These are phyloP conservation scores for Cylindrotheca fusiformis DNA, from an alignment of 108 stramenopile species.

Conservation along the genomic window DNA sequence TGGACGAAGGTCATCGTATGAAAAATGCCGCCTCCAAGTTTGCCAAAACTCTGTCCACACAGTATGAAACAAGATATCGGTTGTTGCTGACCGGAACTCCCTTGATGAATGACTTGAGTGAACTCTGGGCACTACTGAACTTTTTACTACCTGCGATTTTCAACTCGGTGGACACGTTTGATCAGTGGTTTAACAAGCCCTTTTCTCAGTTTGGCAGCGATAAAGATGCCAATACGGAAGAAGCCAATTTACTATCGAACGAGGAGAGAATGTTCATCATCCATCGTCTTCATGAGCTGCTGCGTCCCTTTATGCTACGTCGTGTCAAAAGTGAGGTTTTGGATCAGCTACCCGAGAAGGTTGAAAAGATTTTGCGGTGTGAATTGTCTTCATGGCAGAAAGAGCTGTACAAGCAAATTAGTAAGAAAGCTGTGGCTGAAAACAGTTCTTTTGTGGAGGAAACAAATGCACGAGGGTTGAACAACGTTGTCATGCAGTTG, in stretches of 20 bases:
- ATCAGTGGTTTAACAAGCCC: constrained; percentile 90
- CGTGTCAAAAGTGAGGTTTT: constrained; percentile 85
- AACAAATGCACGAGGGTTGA: constrained; percentile 55
- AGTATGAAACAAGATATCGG: constrained; percentile 52
- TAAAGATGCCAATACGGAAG: constrained; percentile 30
- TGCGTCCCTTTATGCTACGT: constrained; percentile 92
- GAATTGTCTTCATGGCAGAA: constrained; percentile 86
- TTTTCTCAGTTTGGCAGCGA: constrained; percentile 73
- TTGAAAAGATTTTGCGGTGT: constrained; percentile 87
- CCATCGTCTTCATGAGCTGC: constrained; percentile 86
- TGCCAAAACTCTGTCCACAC: constrained; percentile 60
- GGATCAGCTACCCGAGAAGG: constrained; percentile 88
- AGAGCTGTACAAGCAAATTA: constrained; percentile 85
- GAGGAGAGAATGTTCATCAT: constrained; percentile 93
- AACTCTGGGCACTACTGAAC: constrained; percentile 73
- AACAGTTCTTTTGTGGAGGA: constrained; percentile 20
- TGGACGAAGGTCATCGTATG: constrained; percentile 92
- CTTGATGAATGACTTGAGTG: constrained; percentile 73
- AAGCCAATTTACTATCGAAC: constrained; percentile 57
- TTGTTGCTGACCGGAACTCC: constrained; percentile 89
- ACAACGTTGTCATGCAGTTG: constrained; percentile 93
- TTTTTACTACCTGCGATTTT: constrained; percentile 67
- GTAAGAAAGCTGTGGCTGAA: constrained; percentile 63
- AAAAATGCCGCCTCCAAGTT: constrained; percentile 80
- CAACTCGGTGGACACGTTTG: constrained; percentile 76